phyloP scores from a whole-genome alignment of 257 asterid species.

The Phtheirospermum japonicum region DNA sequence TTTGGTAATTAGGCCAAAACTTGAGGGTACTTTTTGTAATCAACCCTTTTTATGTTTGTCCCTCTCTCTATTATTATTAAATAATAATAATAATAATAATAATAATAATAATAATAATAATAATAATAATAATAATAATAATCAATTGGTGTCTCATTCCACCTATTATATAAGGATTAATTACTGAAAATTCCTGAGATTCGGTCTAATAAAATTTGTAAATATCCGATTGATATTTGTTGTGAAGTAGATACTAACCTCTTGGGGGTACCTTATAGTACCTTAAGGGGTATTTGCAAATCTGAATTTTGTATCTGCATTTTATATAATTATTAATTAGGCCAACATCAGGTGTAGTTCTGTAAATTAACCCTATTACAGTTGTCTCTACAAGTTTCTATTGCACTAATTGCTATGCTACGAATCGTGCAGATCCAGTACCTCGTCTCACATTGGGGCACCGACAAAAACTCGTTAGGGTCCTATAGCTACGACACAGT shows the following conservation, averaged over 20 bases:
- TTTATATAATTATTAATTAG: neutral
- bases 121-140: too few species aligned
- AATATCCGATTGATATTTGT: neutral
- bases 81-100: too few species aligned
- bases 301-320: neutral
- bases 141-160: too few species aligned
- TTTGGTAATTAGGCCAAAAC: too few species aligned
- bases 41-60: neutral
- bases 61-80: neutral
- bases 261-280: too few species aligned
- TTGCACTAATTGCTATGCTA: neutral
- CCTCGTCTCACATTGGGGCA: constrained; percentile 90
- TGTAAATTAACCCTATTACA: neutral
- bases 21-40: too few species aligned
- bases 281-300: neutral
- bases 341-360: neutral
- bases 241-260: neutral
- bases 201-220: neutral
- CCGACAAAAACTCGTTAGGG: constrained; percentile 65
- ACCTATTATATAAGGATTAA: too few species aligned
- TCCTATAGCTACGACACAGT: constrained; percentile 85
- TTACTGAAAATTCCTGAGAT: neutral
- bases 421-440: constrained; percentile 59
- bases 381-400: neutral
- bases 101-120: too few species aligned